Percentiles rank a stretch among this genome's conserved stretches.
Evolutionary conservation across 2,329 filamentous ascomycete genomes (phyloP).

Genomic region (Cladosporium austrohemisphaericum): DNA sequence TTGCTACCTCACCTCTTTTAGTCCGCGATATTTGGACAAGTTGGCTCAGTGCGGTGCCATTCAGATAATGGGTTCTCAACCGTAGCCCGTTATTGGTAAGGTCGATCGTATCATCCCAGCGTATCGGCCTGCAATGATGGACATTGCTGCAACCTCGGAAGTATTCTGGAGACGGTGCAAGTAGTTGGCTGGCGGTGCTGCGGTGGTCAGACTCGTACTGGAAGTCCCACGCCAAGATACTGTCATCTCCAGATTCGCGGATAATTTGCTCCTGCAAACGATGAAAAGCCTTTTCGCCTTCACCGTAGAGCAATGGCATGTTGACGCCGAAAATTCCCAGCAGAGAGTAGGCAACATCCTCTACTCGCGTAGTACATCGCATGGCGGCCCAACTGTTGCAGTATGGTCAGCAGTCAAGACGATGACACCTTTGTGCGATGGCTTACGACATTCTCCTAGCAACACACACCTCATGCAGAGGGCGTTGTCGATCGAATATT

Average conservation of each 20-base stretch:
- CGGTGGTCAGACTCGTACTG: neutral
- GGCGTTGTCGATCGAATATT: conserved; percentile 8
- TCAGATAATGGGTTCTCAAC: neutral
- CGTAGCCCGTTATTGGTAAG: neutral
- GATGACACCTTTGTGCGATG: neutral
- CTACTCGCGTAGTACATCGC: conserved; percentile 24
- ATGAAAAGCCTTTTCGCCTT: conserved; percentile 19
- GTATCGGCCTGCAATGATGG: neutral
- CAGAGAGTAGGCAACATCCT: conserved; percentile 20
- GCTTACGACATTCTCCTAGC: conserved; percentile 14
- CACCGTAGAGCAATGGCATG: conserved; percentile 23
- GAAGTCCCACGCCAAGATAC: conserved; percentile 21
- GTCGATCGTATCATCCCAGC: neutral
- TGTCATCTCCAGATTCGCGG: conserved; percentile 6
- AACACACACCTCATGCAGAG: conserved; percentile 19
- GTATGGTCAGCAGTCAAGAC: conserved; percentile 23
- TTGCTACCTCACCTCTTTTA: neutral
- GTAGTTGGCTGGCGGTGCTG: neutral
- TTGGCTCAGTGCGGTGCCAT: neutral
- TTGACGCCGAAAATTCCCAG: conserved; percentile 22
- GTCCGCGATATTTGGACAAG: no score
- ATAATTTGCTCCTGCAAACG: conserved; percentile 21
- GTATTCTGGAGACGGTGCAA: neutral
- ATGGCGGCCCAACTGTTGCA: conserved; percentile 27
- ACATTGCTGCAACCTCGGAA: neutral